Conservation (phyloP, 2,329 filamentous ascomycete species). For the Chaetomium globosum region DNA sequence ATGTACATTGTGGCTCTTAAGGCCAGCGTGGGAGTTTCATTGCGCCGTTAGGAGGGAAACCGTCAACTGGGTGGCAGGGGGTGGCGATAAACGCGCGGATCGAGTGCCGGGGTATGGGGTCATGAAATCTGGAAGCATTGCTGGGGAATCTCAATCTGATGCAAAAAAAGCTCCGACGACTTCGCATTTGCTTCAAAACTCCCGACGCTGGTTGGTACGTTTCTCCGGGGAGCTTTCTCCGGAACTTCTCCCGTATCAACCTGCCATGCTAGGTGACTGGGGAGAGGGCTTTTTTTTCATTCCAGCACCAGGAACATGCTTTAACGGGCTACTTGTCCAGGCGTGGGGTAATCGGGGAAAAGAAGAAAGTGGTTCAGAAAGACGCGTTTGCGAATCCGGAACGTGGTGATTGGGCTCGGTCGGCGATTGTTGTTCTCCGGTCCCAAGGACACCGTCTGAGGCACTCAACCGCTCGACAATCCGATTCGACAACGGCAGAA, state of each 20-base stretch:
- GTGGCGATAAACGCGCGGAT: not conserved
- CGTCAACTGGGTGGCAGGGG: not conserved
- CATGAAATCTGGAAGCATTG: not conserved
- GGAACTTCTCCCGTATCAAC: not conserved
- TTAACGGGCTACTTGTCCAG: not conserved
- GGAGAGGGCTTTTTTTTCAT: not conserved
- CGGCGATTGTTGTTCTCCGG: not conserved
- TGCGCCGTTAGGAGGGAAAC: not conserved
- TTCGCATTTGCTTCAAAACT: not conserved
- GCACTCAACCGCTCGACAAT: not conserved
- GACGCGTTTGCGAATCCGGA: not conserved
- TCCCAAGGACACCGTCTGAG: not conserved
- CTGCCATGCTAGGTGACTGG: not conserved
- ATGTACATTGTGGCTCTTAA: not conserved
- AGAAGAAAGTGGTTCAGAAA: not conserved
- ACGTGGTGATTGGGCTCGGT: not conserved
- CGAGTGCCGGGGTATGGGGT: not conserved
- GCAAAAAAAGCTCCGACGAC: not conserved
- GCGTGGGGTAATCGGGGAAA: not conserved
- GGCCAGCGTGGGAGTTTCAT: not conserved
- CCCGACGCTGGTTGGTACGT: not conserved
- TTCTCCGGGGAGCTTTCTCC: not conserved
- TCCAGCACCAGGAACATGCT: not conserved
- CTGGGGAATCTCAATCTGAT: not conserved
- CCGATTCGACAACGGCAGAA: constrained; percentile 3